Conservation (phyloP, 495 filamentous ascomycete genomes). For the Aspergillus sparsus region DNA sequence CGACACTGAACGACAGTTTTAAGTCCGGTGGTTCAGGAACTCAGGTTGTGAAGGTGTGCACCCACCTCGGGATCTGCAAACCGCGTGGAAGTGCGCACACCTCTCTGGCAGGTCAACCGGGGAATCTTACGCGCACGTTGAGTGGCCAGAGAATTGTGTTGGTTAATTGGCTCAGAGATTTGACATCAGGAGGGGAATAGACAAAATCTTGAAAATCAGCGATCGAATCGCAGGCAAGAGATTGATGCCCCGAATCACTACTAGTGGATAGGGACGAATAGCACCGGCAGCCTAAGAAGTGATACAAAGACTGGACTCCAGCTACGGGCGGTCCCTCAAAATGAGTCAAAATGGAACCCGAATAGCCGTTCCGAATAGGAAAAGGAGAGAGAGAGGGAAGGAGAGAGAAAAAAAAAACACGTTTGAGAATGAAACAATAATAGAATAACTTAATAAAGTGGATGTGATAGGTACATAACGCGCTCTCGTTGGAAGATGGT, state of each 20-base stretch:
- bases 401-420: no score
- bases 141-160: constrained; percentile 9
- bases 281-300: not conserved
- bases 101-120: constrained; percentile 9
- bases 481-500: no score
- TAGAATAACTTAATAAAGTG: no score
- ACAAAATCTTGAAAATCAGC: constrained; percentile 3
- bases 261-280: constrained; percentile 11
- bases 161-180: constrained; percentile 5
- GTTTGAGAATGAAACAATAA: no score
- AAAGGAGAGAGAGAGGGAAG: constrained; percentile 7
- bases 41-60: constrained; percentile 6
- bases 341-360: not conserved
- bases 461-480: no score
- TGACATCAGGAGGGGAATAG: constrained; percentile 3
- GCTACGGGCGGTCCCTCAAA: not conserved
- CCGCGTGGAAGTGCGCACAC: constrained; percentile 10
- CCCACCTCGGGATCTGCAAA: constrained; percentile 23
- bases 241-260: constrained; percentile 7
- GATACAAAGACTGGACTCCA: constrained; percentile 4
- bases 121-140: constrained; percentile 1
- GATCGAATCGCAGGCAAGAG: constrained; percentile 17
- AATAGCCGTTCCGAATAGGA: constrained; percentile 19
- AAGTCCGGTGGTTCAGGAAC: constrained; percentile 11
- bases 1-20: constrained; percentile 2